Conservation (phyloP, 169 alveolate genomes). For the Eimeria praecox region DNA sequence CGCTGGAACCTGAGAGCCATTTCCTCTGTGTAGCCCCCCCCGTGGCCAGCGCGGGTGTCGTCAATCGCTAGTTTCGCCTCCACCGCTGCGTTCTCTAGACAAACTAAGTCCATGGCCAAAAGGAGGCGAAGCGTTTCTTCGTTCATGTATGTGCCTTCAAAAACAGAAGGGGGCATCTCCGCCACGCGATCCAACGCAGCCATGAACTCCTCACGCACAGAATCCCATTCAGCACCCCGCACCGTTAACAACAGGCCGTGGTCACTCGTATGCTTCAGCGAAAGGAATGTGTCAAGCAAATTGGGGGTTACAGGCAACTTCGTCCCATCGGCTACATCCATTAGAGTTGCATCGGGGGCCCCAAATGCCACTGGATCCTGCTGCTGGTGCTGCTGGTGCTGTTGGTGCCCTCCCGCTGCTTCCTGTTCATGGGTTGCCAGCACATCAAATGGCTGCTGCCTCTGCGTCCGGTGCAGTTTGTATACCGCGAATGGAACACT, state of each 20-base stretch:
- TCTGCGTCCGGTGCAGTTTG: neutral
- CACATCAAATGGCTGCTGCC: neutral
- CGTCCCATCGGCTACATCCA: no score
- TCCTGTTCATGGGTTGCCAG: neutral
- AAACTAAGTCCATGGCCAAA: slow-evolving; percentile 54
- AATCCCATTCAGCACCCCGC: neutral
- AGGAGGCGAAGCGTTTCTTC: neutral
- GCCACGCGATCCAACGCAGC: neutral
- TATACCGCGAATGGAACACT: neutral
- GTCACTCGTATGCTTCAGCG: neutral
- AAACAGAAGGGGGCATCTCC: neutral
- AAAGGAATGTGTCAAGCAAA: neutral
- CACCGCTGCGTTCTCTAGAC: slow-evolving; percentile 29
- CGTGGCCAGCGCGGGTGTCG: neutral
- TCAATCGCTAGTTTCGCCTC: neutral
- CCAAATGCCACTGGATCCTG: neutral
- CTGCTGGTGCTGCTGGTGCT: neutral
- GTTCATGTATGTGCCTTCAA: slow-evolving; percentile 2
- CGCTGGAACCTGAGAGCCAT: neutral
- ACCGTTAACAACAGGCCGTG: neutral
- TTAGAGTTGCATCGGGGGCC: neutral
- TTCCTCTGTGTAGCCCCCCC: neutral
- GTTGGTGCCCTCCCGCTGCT: no score
- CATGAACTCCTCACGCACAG: neutral
- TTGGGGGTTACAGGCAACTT: neutral